Evolutionary conservation across 208 protist species (phyloP).

Genomic region (Kentomonas sorsogonicus): DNA sequence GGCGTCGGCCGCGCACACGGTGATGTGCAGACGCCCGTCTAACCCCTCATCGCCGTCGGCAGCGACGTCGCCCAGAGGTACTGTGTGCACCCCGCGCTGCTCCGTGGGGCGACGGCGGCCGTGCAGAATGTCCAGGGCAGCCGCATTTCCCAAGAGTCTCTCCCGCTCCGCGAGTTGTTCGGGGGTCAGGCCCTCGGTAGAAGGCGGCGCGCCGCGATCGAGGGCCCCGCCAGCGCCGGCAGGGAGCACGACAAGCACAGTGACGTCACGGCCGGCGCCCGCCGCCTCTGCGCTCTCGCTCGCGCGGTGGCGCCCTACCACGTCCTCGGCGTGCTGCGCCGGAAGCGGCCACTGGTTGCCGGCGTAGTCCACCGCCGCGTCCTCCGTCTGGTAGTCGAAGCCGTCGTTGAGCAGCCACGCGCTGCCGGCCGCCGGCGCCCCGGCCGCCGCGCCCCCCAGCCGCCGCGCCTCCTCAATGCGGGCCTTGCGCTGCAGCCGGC

Average conservation of each 20-base stretch:
- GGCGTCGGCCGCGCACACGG: too few relatives aligned
- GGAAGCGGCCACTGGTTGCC: slow-evolving; percentile 37
- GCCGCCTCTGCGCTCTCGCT: background rate
- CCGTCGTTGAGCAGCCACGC: slow-evolving; percentile 73
- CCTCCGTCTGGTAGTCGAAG: slow-evolving; percentile 89
- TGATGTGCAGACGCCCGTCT: too few relatives aligned
- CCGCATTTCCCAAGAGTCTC: background rate
- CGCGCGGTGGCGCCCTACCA: too few relatives aligned
- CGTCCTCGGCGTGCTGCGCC: slow-evolving; percentile 27
- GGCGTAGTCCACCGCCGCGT: slow-evolving; percentile 59
- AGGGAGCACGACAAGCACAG: too few relatives aligned
- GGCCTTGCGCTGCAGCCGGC: slow-evolving; percentile 40
- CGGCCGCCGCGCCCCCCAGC: background rate
- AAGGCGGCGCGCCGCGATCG: background rate
- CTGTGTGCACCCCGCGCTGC: too few relatives aligned
- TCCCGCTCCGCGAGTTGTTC: background rate
- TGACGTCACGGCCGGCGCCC: background rate
- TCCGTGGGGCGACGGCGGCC: background rate
- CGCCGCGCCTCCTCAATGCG: slow-evolving; percentile 71
- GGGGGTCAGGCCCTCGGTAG: background rate
- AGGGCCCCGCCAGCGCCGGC: background rate
- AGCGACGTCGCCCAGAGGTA: too few relatives aligned
- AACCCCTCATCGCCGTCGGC: too few relatives aligned
- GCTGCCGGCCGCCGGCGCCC: background rate
- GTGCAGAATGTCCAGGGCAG: background rate